phyloP scores from a whole-genome alignment of 306 rosid species.

The Prunus padus region DNA sequence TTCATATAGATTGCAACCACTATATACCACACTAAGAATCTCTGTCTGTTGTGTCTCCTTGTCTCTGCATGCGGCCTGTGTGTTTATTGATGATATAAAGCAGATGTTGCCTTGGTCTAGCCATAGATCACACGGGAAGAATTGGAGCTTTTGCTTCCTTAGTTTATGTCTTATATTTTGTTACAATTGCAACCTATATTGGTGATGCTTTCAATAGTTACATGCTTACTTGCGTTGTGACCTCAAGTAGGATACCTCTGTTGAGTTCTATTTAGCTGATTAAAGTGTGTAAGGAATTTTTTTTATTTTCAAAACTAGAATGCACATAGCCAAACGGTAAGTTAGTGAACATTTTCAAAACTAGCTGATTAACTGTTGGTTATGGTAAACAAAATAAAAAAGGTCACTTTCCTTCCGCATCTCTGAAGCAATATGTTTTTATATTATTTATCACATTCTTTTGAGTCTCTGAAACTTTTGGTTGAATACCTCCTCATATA shows the following conservation, averaged over 20 bases:
- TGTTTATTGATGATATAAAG: conserved; percentile 19
- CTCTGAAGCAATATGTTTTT: not conserved
- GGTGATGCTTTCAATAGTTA: conserved; percentile 1
- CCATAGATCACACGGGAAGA: conserved; percentile 82
- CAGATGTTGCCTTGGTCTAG: conserved; percentile 73
- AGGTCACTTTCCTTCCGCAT: not conserved
- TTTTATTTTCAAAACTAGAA: too few relatives aligned
- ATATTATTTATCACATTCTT: too few relatives aligned
- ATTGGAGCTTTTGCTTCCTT: conserved; percentile 91
- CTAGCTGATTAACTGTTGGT: not conserved
- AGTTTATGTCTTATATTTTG: not conserved
- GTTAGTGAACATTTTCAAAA: not conserved
- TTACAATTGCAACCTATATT: not conserved
- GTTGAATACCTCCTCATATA: not conserved
- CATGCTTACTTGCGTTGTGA: not conserved
- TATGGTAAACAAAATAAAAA: not conserved
- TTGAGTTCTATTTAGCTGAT: not conserved
- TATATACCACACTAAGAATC: not conserved
- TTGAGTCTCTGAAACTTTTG: not conserved
- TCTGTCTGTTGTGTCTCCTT: not conserved
- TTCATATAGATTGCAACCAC: not conserved
- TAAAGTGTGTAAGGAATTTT: too few relatives aligned
- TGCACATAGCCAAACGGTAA: not conserved
- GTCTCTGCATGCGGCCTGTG: not conserved
- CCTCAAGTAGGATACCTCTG: not conserved